Evolutionary conservation across 208 protist species (phyloP).

Genomic region (Porcisia deanei): DNA sequence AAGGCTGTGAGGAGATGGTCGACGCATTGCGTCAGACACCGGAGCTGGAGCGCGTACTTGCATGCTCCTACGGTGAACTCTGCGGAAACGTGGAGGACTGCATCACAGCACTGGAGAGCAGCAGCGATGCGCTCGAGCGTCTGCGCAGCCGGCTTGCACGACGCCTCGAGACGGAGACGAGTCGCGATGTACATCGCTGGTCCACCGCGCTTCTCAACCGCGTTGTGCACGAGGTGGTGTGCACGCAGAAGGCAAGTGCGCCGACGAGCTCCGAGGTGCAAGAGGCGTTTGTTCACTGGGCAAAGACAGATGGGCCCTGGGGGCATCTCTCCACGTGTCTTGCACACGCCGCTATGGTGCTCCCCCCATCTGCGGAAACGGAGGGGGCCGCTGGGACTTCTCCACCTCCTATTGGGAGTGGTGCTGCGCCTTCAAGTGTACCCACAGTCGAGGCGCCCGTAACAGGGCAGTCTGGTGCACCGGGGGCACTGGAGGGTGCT

Average conservation of each 20-base stretch:
- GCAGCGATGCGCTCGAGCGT: conserved; percentile 44
- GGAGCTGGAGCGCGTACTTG: conserved; percentile 57
- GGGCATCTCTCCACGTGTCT: conserved; percentile 43
- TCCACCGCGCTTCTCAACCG: conserved; percentile 37
- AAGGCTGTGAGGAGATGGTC: conserved; percentile 31
- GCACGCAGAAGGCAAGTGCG: conserved; percentile 31
- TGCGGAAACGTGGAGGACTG: conserved; percentile 58
- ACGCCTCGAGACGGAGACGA: conserved; percentile 61
- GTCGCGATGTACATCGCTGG: conserved; percentile 55
- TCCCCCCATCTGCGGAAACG: conserved; percentile 39
- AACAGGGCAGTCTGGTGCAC: neutral
- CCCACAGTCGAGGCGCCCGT: neutral
- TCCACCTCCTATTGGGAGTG: neutral
- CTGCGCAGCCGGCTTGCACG: conserved; percentile 68
- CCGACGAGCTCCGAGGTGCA: conserved; percentile 23
- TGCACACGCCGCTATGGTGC: conserved; percentile 40
- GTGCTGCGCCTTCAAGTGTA: neutral
- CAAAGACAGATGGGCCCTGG: conserved; percentile 13
- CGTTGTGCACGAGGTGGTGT: conserved; percentile 53
- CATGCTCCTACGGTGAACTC: conserved; percentile 58
- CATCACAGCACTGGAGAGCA: conserved; percentile 36
- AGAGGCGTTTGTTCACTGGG: conserved; percentile 43
- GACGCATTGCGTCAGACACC: conserved; percentile 44
- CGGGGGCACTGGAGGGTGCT: conserved; percentile 30
- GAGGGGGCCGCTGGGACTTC: neutral